A percentile compares a stretch with the other conserved stretches of the same genome.
Conservation (phyloP, 768 basidiomycete species). For the Mycena vulgaris region DNA sequence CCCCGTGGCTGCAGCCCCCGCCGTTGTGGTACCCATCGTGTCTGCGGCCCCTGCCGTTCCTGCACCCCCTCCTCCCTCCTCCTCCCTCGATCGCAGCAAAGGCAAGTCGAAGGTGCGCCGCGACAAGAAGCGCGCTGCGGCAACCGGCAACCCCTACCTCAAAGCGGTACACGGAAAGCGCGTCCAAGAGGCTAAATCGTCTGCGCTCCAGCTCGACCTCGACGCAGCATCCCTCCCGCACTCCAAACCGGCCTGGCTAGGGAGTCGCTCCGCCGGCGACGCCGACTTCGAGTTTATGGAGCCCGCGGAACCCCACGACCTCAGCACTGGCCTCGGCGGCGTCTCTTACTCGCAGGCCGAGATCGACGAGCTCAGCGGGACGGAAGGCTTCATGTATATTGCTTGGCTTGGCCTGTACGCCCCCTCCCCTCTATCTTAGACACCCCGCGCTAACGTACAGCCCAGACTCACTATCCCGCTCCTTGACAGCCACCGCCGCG, state of each 20-base stretch:
- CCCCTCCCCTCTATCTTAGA: not conserved
- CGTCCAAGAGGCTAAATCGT: not conserved
- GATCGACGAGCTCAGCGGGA: slow-evolving; percentile 6
- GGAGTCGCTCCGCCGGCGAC: not conserved
- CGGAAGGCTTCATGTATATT: slow-evolving; percentile 10
- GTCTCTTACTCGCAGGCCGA: not conserved
- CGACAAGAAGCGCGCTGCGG: not conserved
- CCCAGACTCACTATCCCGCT: slow-evolving; percentile 25
- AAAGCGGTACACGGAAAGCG: not conserved
- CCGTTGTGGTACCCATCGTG: too few relatives aligned
- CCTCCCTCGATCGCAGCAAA: too few relatives aligned
- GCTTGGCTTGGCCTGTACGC: slow-evolving; percentile 23
- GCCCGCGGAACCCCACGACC: not conserved
- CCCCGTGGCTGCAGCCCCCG: too few relatives aligned
- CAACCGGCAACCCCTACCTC: not conserved
- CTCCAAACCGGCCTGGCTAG: slow-evolving; percentile 27
- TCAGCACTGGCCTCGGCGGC: not conserved
- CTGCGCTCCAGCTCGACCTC: not conserved
- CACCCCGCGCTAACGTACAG: not conserved
- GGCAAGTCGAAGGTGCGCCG: not conserved
- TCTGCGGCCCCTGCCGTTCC: not conserved
- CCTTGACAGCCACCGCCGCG: slow-evolving; percentile 7
- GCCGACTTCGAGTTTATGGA: not conserved
- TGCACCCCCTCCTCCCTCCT: too few relatives aligned
- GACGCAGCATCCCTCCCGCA: slow-evolving; percentile 15